Base-by-base conservation (phyloP, 495 filamentous ascomycete genomes). In the Neohortaea acidophila region DNA sequence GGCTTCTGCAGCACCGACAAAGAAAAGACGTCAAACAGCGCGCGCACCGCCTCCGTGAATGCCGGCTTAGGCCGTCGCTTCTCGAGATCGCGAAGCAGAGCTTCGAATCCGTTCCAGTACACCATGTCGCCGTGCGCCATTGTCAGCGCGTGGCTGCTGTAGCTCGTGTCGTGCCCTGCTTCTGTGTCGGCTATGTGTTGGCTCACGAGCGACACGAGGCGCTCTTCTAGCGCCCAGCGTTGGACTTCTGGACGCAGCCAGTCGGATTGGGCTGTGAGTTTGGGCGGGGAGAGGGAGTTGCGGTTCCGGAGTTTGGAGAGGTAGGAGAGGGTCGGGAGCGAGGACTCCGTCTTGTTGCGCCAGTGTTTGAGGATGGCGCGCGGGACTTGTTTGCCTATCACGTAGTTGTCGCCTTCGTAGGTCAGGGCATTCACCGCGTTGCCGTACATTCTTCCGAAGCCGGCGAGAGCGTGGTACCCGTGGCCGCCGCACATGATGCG, bases 91-190 rank as follows among this genome's bases (percentile, higher is more conserved):
- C 14, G 12, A 11, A 47, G 30, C 17, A 42, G 38, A 19, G 36
- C 38, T 11, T 25, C 10, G 39, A 47, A 43, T 7, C 44, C 39
- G 37, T 30, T 47, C 44, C 39, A 47, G 33, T 47, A 47, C 9
- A 37, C 39, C 19, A 42, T 37, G 28, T 47, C 44, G 12, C 28
- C 22, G 26, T 47, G 44, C 14, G 44, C 44, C 44, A 47, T 47
- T 9, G 38, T 47, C 12, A 43, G 33, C 14, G 38, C 39, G 20
- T 42, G 44, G 21, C 21, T 36, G 3, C 30, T 13, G 23, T 42
- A 47, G 33, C 44, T 47, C 12, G 44, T 47, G 20, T 47, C 44
- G 13, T 22, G 36, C 4, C 44, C 44, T 7, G 22, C 23, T 22
- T 22, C 19, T 15, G 44, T 43, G 19, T 41, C 44, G n/a, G 36